phyloP scores from a whole-genome alignment of 176 grass and related monocot species.

The Raddia guianensis region DNA sequence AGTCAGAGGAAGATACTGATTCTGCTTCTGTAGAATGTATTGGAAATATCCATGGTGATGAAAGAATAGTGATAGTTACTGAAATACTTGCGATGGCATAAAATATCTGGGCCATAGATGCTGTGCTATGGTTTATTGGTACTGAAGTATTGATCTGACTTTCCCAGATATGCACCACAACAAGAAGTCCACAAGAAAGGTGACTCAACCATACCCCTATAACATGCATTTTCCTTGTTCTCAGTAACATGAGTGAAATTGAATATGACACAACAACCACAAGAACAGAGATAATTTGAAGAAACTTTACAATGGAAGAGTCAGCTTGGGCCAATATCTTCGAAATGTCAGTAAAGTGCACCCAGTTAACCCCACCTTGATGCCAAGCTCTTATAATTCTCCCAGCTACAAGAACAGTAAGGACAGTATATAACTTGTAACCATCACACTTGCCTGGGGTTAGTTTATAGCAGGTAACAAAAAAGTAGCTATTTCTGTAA shows the following conservation, averaged over 20 bases:
- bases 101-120: slow-evolving; percentile 68
- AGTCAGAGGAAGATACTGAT: slow-evolving; percentile 13
- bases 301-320: slow-evolving; percentile 61
- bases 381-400: slow-evolving; percentile 95
- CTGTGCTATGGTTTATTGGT: slow-evolving; percentile 47
- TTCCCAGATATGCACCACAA: slow-evolving; percentile 68
- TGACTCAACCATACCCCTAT: slow-evolving; percentile 54
- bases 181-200: slow-evolving; percentile 59
- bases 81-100: slow-evolving; percentile 53
- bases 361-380: slow-evolving; percentile 96
- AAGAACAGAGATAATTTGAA: slow-evolving; percentile 71
- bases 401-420: slow-evolving; percentile 72
- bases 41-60: slow-evolving; percentile 69
- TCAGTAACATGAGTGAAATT: slow-evolving; percentile 49
- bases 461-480: slow-evolving; percentile 35
- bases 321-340: slow-evolving; percentile 67
- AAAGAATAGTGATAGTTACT: slow-evolving; percentile 49
- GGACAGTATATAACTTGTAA: slow-evolving; percentile 51
- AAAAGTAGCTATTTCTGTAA: slow-evolving; percentile 22
- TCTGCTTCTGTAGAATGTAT: slow-evolving; percentile 36
- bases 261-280: slow-evolving; percentile 49
- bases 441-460: slow-evolving; percentile 18
- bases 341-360: slow-evolving; percentile 87
- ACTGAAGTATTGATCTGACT: slow-evolving; percentile 43
- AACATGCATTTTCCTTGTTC: slow-evolving; percentile 40